Conservation (phyloP, 2,329 filamentous ascomycete species). For the Colletotrichum viniferum region DNA sequence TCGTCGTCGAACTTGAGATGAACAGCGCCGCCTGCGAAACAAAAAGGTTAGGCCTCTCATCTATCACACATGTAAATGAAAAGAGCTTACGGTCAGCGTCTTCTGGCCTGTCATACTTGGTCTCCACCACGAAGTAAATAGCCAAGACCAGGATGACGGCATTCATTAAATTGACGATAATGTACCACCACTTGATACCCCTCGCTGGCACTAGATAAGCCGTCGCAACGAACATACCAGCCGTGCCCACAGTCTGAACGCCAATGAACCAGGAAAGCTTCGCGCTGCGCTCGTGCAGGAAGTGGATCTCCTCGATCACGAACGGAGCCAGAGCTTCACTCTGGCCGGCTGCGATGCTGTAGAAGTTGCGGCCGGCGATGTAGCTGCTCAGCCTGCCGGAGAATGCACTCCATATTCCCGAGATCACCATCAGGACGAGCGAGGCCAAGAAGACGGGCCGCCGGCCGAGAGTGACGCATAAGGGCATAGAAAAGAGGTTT, state of each 20-base stretch:
- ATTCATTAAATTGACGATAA: slow-evolving; percentile 24
- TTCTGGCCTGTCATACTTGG: slow-evolving; percentile 15
- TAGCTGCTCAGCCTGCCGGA: not conserved
- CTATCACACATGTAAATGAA: too few relatives aligned
- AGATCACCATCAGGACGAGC: slow-evolving; percentile 27
- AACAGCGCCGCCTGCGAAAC: not conserved
- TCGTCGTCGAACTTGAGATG: not conserved
- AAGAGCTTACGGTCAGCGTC: not conserved
- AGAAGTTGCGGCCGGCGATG: slow-evolving; percentile 30
- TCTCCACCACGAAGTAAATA: slow-evolving; percentile 24
- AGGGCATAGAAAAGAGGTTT: slow-evolving; percentile 35
- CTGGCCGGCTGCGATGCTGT: slow-evolving; percentile 36
- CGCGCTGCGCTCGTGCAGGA: slow-evolving; percentile 23
- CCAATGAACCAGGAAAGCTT: slow-evolving; percentile 23
- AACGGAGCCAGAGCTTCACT: slow-evolving; percentile 30
- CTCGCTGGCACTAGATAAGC: slow-evolving; percentile 22
- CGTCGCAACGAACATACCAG: slow-evolving; percentile 22
- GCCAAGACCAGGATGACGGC: slow-evolving; percentile 8
- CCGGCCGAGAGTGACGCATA: slow-evolving; percentile 33
- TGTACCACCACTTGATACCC: slow-evolving; percentile 26
- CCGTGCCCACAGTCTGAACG: slow-evolving; percentile 21
- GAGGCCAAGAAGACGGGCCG: slow-evolving; percentile 34
- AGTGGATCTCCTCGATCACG: slow-evolving; percentile 28
- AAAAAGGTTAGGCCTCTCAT: too few relatives aligned
- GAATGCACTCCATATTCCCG: slow-evolving; percentile 22